Conservation (phyloP, 2,329 filamentous ascomycete genomes). For the Talaromyces sp. region DNA sequence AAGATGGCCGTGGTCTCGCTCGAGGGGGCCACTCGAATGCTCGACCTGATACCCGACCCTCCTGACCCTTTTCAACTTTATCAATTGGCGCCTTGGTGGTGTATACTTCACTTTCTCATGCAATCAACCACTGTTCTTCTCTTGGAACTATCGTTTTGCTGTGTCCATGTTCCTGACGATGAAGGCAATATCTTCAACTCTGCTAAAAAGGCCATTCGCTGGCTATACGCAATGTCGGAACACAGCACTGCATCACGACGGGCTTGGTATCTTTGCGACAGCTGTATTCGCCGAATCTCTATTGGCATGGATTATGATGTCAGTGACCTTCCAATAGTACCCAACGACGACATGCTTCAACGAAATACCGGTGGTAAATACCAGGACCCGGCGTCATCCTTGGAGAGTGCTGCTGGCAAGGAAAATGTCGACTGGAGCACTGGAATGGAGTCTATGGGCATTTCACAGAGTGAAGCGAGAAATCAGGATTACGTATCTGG, state of each 20-base stretch:
- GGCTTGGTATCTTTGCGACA: slow-evolving; percentile 40
- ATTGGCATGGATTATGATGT: slow-evolving; percentile 32
- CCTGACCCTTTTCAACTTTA: slow-evolving; percentile 39
- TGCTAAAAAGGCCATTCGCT: slow-evolving; percentile 39
- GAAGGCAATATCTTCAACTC: slow-evolving; percentile 31
- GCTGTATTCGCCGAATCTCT: slow-evolving; percentile 30
- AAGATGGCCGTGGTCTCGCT: slow-evolving; percentile 36
- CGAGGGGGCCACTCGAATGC: slow-evolving; percentile 33
- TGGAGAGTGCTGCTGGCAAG: neutral
- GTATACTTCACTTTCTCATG: slow-evolving; percentile 42
- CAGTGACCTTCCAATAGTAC: slow-evolving; percentile 27
- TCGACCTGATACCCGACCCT: slow-evolving; percentile 39
- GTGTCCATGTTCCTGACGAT: slow-evolving; percentile 39
- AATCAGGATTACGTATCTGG: neutral
- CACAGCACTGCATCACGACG: slow-evolving; percentile 35
- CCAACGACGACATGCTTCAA: slow-evolving; percentile 13
- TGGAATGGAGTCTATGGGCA: slow-evolving; percentile 8
- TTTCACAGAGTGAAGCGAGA: neutral
- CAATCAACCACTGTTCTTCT: slow-evolving; percentile 41
- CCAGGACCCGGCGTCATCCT: neutral
- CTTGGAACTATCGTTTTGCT: slow-evolving; percentile 42
- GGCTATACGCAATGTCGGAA: slow-evolving; percentile 39
- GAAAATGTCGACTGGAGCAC: slow-evolving; percentile 8
- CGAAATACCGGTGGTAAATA: neutral
- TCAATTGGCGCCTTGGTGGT: slow-evolving; percentile 41